phyloP scores from a whole-genome alignment of 192 early-diverging fungal genomes.

The Coemansia sp. region DNA sequence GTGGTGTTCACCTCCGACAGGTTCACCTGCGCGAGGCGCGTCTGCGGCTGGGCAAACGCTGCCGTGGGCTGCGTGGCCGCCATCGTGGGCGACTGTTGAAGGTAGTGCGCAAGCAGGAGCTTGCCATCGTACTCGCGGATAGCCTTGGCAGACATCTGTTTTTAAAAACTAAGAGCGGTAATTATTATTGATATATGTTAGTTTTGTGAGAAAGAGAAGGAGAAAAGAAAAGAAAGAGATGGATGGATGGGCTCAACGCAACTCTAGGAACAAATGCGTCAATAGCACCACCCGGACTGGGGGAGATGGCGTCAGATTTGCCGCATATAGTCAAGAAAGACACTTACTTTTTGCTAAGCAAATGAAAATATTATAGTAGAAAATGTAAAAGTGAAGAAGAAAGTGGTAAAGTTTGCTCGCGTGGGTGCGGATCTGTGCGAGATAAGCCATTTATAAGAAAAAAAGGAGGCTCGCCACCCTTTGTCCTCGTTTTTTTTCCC shows the following conservation, averaged over 20 bases:
- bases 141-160: constrained; percentile 81
- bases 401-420: neutral
- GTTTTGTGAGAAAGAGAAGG: too few relatives aligned
- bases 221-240: constrained; percentile 8
- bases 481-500: neutral
- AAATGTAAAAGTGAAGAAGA: neutral
- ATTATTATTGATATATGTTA: neutral
- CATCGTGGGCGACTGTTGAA: constrained; percentile 71
- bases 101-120: constrained; percentile 87
- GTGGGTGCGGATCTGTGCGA: neutral
- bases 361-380: neutral
- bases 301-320: neutral
- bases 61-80: constrained; percentile 55
- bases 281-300: constrained; percentile 1
- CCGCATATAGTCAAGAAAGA: neutral
- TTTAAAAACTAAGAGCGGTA: neutral
- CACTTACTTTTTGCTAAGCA: constrained; percentile 8
- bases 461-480: too few relatives aligned
- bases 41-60: constrained; percentile 69
- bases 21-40: constrained; percentile 76
- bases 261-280: neutral
- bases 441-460: neutral
- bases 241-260: neutral
- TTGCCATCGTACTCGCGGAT: constrained; percentile 99
- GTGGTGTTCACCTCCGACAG: constrained; percentile 61